Percentiles rank a stretch among this genome's conserved stretches.
phyloP scores from a whole-genome alignment of 805 yeast genomes.

The Spathaspora gorwiae region DNA sequence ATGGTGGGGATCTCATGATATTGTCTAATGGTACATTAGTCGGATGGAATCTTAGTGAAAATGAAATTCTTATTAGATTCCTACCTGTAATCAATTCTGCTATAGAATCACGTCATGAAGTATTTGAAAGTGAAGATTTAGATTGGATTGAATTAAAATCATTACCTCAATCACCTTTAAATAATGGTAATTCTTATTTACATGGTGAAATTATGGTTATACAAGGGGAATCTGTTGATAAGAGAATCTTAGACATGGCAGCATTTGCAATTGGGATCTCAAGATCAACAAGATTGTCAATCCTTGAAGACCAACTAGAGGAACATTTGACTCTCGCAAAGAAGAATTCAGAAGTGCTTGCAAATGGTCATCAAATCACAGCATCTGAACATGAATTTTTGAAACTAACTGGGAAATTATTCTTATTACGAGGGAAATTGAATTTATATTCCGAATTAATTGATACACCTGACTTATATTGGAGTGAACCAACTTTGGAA shows the following conservation, averaged over 20 bases:
- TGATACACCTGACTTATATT: constrained; percentile 88
- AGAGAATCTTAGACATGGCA: constrained; percentile 66
- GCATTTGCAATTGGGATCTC: constrained; percentile 89
- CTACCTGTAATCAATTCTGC: constrained; percentile 51
- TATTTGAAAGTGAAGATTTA: constrained; percentile 78
- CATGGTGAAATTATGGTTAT: constrained; percentile 69
- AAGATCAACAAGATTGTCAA: constrained; percentile 79
- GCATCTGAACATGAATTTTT: constrained; percentile 57
- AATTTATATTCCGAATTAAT: constrained; percentile 83
- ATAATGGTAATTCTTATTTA: constrained; percentile 37
- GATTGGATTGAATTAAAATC: constrained; percentile 57
- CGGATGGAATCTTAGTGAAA: constrained; percentile 76
- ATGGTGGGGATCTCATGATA: constrained; percentile 53
- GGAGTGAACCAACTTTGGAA: constrained; percentile 88
- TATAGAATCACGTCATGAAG: constrained; percentile 13
- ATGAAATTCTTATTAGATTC: constrained; percentile 40
- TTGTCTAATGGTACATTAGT: constrained; percentile 76
- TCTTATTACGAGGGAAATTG: constrained; percentile 74
- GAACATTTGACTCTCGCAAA: constrained; percentile 60
- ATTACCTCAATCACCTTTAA: constrained; percentile 16
- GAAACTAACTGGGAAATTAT: constrained; percentile 66
- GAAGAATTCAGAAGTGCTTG: constrained; percentile 58
- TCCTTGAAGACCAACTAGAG: constrained; percentile 71
- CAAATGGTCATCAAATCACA: constrained; percentile 49
- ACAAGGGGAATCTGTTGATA: constrained; percentile 43